Conservation (phyloP, 1,284 basidiomycete genomes). For the Malassezia globosa region DNA sequence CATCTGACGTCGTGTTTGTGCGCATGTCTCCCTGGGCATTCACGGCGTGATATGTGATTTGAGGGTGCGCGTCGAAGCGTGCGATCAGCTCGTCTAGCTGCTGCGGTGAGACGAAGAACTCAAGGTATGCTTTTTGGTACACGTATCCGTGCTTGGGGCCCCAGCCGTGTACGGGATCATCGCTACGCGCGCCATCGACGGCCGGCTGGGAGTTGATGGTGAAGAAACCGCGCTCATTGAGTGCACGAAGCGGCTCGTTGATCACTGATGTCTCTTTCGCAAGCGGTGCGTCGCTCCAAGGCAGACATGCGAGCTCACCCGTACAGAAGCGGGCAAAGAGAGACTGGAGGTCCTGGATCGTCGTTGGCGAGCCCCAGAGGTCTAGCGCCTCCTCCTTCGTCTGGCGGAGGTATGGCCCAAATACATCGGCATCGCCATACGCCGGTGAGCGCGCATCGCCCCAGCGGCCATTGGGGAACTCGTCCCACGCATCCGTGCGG, state of each 20-base stretch:
- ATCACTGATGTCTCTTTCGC: constrained; percentile 78
- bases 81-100: constrained; percentile 65
- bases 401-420: constrained; percentile 54
- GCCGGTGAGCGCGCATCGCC: constrained; percentile 93
- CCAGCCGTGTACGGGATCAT: constrained; percentile 55
- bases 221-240: constrained; percentile 76
- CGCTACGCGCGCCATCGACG: constrained; percentile 67
- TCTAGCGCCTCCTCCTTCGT: constrained; percentile 63
- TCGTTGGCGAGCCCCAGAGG: constrained; percentile 27
- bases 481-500: constrained; percentile 64
- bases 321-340: constrained; percentile 48
- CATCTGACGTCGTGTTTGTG: constrained; percentile 81
- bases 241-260: constrained; percentile 62
- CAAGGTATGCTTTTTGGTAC: constrained; percentile 72
- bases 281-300: constrained; percentile 87
- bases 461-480: constrained; percentile 96
- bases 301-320: constrained; percentile 56
- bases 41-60: constrained; percentile 93
- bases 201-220: constrained; percentile 98
- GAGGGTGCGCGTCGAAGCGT: constrained; percentile 73
- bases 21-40: constrained; percentile 70
- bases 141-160: constrained; percentile 49
- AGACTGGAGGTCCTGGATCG: constrained; percentile 35
- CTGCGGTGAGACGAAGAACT: constrained; percentile 76
- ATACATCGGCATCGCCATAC: constrained; percentile 93